These are phyloP conservation scores for Pilaira anomala DNA, from an alignment of 192 early-diverging fungal species.

Conservation along the genomic window DNA sequence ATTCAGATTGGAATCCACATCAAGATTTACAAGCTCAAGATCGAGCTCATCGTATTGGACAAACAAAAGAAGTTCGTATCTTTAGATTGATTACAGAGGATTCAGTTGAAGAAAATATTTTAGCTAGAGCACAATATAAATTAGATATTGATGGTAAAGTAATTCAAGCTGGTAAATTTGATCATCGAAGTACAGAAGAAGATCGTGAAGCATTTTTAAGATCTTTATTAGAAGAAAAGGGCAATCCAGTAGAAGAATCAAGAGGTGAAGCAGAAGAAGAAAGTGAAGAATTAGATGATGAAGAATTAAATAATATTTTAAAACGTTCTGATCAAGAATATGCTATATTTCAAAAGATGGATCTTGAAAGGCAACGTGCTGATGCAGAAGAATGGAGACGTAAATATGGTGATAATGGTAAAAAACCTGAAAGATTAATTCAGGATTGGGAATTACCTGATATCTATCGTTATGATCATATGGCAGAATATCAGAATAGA, in stretches of 20 bases:
- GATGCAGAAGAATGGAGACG: slow-evolving; percentile 50
- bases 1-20: slow-evolving; percentile 98
- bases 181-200: slow-evolving; percentile 87
- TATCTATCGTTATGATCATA: slow-evolving; percentile 63
- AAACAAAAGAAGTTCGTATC: slow-evolving; percentile 94
- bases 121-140: slow-evolving; percentile 91
- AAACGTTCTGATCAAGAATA: slow-evolving; percentile 79
- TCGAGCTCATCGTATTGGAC: slow-evolving; percentile 98
- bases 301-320: slow-evolving; percentile 89
- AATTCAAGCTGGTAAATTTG: slow-evolving; percentile 98
- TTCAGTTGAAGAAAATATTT: slow-evolving; percentile 90
- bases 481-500: slow-evolving; percentile 24
- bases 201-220: slow-evolving; percentile 89
- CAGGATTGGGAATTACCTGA: slow-evolving; percentile 82
- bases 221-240: slow-evolving; percentile 67
- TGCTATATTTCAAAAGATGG: slow-evolving; percentile 69
- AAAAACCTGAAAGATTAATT: slow-evolving; percentile 73
- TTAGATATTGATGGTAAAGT: slow-evolving; percentile 96
- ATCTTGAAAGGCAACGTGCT: slow-evolving; percentile 58
- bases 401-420: slow-evolving; percentile 43
- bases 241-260: slow-evolving; percentile 53
- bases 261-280: slow-evolving; percentile 71
- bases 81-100: slow-evolving; percentile 86
- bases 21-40: slow-evolving; percentile 98
- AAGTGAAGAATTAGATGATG: slow-evolving; percentile 69